Evolutionary conservation across 169 alveolate genomes (phyloP).

Genomic region (Cyclospora cayetanensis): DNA sequence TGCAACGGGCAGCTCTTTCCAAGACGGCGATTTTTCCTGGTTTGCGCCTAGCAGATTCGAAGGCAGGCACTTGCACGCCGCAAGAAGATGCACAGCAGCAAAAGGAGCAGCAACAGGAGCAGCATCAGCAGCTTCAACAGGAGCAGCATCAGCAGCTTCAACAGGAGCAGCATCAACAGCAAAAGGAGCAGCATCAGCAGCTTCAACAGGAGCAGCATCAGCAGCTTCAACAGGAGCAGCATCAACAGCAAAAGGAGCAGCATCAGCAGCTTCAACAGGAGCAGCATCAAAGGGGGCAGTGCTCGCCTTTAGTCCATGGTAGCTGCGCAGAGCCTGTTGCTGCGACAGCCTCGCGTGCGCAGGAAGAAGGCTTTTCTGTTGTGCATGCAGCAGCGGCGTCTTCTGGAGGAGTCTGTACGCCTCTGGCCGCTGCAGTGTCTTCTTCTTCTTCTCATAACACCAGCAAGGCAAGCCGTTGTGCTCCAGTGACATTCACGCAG

Average conservation of each 20-base stretch:
- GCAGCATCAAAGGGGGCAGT: background rate
- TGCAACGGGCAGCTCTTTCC: background rate
- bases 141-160: background rate
- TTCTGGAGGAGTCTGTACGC: background rate
- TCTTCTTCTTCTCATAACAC: background rate
- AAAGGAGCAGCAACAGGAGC: background rate
- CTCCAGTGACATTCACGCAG: background rate
- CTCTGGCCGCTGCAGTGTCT: background rate
- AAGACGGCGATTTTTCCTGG: background rate
- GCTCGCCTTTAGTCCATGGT: background rate
- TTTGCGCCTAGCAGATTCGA: background rate
- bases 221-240: no score
- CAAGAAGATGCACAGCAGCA: background rate
- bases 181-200: background rate
- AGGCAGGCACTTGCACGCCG: background rate
- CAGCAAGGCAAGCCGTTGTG: background rate
- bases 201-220: background rate
- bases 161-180: background rate
- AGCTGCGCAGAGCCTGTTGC: background rate
- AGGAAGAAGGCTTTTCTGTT: background rate
- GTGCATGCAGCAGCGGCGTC: background rate
- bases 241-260: no score
- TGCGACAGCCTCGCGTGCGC: background rate
- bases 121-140: background rate
- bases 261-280: no score